Base-by-base conservation (phyloP, 73 alveolate genomes). In the Paramecium primaurelia region DNA sequence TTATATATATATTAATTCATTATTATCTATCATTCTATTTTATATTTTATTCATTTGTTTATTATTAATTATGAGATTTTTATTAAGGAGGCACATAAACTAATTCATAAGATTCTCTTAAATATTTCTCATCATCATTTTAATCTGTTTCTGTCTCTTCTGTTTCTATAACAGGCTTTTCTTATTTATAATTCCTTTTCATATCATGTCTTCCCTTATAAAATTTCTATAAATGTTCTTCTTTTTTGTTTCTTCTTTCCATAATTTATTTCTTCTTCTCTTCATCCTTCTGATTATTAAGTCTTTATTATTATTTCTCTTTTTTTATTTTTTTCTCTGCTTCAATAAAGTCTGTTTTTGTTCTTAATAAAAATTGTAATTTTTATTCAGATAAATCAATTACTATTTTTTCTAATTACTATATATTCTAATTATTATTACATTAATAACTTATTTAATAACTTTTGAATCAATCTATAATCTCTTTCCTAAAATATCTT, bases 211-310 rank as follows among this genome's bases (percentile, higher is more conserved):
- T 30, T 14, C 88, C 88, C 20, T 75, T 75, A 38, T 36, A 75
- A 18, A 75, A 75, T 16, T 42, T 22, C 30, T 36, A 26, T 16
- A 75, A 36, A 75, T 75, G 47, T 75, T 75, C 88, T 6, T 75
- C 88, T 40, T 75, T 75, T 69, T 75, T 75, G 6, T 42, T 75
- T 75, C 88, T 75, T 16, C 88, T 75, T 42, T 75, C 88, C 47
- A 75, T 36, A 8, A 42, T 75, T 18, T 75, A 60, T 18, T 75
- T 75, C 40, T 42, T 75, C n/a, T 75, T 75, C 26, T 75, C 88
- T 42, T 75, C 88, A 75, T 75, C 88, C n/a, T 75, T 75, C 36
- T 36, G 34, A 75, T 75, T 38, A 10, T 42, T 75, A 2, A 30
- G 14, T 75, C 88, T 36, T 20, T 75, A 38, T 38, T 75, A 30